Conservation (phyloP, 192 early-diverging fungal species). For the Pilobolus umbonatus region DNA sequence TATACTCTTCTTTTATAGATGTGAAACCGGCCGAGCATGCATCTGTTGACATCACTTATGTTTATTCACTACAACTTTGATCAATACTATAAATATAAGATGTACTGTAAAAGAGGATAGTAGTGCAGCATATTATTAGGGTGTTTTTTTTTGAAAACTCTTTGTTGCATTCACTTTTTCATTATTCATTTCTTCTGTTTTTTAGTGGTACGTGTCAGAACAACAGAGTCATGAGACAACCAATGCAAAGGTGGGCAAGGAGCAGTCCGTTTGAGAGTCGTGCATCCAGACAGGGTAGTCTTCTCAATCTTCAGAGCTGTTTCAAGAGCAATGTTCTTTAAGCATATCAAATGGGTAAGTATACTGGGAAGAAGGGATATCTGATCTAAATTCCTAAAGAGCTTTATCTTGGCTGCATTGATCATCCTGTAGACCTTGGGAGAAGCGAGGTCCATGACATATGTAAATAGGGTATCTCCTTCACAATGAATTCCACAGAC, state of each 20-base stretch:
- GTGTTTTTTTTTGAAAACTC: too few relatives aligned
- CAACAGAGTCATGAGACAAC: background rate
- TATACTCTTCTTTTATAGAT: too few relatives aligned
- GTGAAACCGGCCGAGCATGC: too few relatives aligned
- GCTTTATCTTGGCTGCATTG: slow-evolving; percentile 6
- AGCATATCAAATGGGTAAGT: slow-evolving; percentile 3
- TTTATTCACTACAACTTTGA: too few relatives aligned
- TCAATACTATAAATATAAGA: slow-evolving; percentile 3
- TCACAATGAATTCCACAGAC: slow-evolving; percentile 4
- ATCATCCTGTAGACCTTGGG: slow-evolving; percentile 10
- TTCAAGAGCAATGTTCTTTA: background rate
- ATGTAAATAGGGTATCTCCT: slow-evolving; percentile 8
- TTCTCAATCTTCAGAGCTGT: background rate
- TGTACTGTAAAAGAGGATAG: background rate
- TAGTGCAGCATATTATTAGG: too few relatives aligned
- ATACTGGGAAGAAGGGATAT: slow-evolving; percentile 3
- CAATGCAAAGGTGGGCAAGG: background rate
- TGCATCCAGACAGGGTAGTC: background rate
- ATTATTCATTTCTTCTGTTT: slow-evolving; percentile 4
- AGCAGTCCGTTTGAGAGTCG: background rate
- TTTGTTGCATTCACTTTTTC: too few relatives aligned
- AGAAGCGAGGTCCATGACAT: slow-evolving; percentile 8
- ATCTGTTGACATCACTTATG: too few relatives aligned
- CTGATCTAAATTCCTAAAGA: background rate
- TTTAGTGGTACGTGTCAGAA: background rate